Conservation (phyloP, 2,329 filamentous ascomycete species). For the Talaromyces funiculosus region DNA sequence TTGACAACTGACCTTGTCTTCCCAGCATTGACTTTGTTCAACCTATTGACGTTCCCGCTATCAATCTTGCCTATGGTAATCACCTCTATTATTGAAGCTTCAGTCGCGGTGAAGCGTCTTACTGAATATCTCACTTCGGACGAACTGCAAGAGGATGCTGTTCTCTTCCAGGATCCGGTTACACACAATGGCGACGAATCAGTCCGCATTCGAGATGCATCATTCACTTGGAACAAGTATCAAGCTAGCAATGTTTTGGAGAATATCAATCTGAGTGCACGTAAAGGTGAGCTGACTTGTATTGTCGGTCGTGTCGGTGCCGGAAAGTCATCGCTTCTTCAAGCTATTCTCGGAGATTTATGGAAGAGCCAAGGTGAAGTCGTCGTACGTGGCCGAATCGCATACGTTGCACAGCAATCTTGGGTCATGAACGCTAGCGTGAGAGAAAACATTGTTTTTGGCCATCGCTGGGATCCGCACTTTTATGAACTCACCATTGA, state of each 20-base stretch:
- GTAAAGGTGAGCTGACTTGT: slow-evolving; percentile 89
- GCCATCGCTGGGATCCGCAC: slow-evolving; percentile 83
- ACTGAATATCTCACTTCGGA: slow-evolving; percentile 81
- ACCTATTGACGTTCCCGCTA: slow-evolving; percentile 89
- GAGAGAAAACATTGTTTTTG: slow-evolving; percentile 94
- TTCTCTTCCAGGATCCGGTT: slow-evolving; percentile 63
- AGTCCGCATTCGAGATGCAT: slow-evolving; percentile 73
- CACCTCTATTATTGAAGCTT: slow-evolving; percentile 89
- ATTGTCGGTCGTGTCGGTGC: slow-evolving; percentile 90
- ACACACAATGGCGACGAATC: slow-evolving; percentile 78
- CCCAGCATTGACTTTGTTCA: slow-evolving; percentile 87
- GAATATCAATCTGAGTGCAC: slow-evolving; percentile 80
- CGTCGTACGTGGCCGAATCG: slow-evolving; percentile 71
- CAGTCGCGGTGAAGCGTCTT: slow-evolving; percentile 82
- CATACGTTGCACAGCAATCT: slow-evolving; percentile 85
- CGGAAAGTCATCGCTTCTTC: slow-evolving; percentile 89
- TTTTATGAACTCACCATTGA: slow-evolving; percentile 93
- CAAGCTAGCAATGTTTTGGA: slow-evolving; percentile 62
- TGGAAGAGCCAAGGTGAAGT: slow-evolving; percentile 86
- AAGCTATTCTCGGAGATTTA: slow-evolving; percentile 81
- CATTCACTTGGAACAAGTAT: slow-evolving; percentile 92
- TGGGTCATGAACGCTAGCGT: slow-evolving; percentile 99
- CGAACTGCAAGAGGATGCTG: slow-evolving; percentile 81
- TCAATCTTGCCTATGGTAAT: slow-evolving; percentile 97
- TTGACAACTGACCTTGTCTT: slow-evolving; percentile 94